Base-by-base conservation (phyloP, 148 eudicot genomes). In the Heliamphora exappendiculata region DNA sequence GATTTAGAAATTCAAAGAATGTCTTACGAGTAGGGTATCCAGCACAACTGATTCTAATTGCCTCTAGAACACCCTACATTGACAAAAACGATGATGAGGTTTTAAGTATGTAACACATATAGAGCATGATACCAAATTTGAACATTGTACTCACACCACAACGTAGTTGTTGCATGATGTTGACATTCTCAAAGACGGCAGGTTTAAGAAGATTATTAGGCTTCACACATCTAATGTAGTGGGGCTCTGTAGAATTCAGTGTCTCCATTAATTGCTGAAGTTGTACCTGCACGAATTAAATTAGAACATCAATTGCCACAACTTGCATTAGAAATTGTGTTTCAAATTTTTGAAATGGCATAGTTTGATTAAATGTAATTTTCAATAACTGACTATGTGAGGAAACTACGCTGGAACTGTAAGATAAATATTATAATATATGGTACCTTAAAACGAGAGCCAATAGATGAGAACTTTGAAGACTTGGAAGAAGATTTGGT, bases 211-310 rank as follows among this genome's bases (percentile, higher is more conserved):
- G 86, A 88, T 95, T 91, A 82, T 95, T 95, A 31, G 99, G 99
- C 87, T 95, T 95, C 81, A 95, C 97, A 74, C 99, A 95, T 95
- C 99, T 89, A 78, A 95, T 87, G 77, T 95, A 95, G 82, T 95
- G 99, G 55, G 99, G 99, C 83, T 91, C 91, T 69, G 99, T 95
- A 54, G 96, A 92, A 81, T 91, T 92, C 22, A 95, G 88, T 67
- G 97, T 95, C 33, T 95, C 99, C 99, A 92, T 95, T 82, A 95
- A 79, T 72, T 87, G 91, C 70, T 88, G 92, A 31, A 95, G 91
- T 89, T 95, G 99, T 76, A 92, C 80, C 99, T 95, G 90, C 85
- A 82, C 75, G 62, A 80, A 77, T 79, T 70, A 72, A 73, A 70
- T 53, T 39, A 36, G 78, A 31, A 17, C 37, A 63, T 65, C 78